phyloP scores from a whole-genome alignment of 768 basidiomycete species.

The Mycena alexandri region DNA sequence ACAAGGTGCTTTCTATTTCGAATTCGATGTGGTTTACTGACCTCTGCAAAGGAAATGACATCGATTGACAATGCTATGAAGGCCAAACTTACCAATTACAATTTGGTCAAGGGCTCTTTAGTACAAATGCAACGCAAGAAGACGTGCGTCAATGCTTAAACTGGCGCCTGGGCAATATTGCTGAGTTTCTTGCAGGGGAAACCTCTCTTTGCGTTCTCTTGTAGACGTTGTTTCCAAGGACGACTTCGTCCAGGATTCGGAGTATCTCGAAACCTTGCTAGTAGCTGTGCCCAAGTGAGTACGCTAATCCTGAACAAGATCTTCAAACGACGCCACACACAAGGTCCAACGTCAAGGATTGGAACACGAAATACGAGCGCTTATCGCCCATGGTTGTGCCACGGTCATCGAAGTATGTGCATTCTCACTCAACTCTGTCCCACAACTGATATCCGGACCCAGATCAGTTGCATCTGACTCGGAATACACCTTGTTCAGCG shows the following conservation, averaged over 20 bases:
- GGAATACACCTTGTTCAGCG: constrained; percentile 87
- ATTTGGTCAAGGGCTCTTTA: constrained; percentile 92
- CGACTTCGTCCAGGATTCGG: constrained; percentile 89
- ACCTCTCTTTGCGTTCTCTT: constrained; percentile 91
- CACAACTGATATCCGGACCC: constrained; percentile 20
- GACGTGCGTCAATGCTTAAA: constrained; percentile 62
- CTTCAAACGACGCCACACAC: constrained; percentile 43
- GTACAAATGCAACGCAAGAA: constrained; percentile 95
- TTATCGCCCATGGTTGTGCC: constrained; percentile 93
- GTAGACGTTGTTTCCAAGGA: constrained; percentile 86
- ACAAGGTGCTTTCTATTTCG: constrained; percentile 69
- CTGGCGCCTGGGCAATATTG: constrained; percentile 14
- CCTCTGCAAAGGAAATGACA: constrained; percentile 80
- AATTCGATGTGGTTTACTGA: constrained; percentile 20
- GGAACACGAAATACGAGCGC: constrained; percentile 91
- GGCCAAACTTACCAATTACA: constrained; percentile 91
- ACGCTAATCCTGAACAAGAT: constrained; percentile 3
- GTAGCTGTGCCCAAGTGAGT: constrained; percentile 95
- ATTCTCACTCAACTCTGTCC: constrained; percentile 16
- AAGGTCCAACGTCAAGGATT: constrained; percentile 86
- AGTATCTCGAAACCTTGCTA: constrained; percentile 92
- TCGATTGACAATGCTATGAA: constrained; percentile 97
- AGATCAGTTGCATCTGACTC: constrained; percentile 88
- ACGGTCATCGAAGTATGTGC: constrained; percentile 82
- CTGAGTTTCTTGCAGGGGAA: constrained; percentile 71